Percentiles rank a stretch among this genome's conserved stretches.
phyloP scores from a whole-genome alignment of 73 alveolate genomes.

The Stentor coeruleus region DNA sequence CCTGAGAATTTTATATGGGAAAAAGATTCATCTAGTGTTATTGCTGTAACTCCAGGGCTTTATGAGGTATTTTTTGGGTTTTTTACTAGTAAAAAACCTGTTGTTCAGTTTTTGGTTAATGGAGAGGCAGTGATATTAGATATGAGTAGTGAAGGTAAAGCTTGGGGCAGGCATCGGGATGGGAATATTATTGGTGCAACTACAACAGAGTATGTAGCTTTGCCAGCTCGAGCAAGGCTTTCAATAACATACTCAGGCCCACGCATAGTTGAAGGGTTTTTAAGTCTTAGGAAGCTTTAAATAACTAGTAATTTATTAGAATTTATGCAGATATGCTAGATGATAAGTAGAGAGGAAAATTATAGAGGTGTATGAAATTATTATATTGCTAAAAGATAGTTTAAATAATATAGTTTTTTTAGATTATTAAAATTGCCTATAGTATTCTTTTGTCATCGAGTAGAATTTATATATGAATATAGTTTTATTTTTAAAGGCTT shows the following conservation, averaged over 20 bases:
- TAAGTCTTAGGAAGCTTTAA: conserved; percentile 40
- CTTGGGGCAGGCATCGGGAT: conserved; percentile 80
- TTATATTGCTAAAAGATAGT: too few species aligned
- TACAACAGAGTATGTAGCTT: conserved; percentile 82
- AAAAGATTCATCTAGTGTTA: conserved; percentile 72
- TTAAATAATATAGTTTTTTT: too few species aligned
- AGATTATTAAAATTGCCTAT: too few species aligned
- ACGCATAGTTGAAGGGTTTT: conserved; percentile 56
- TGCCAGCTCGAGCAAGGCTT: conserved; percentile 96
- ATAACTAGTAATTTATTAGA: too few species aligned
- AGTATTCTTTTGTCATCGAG: too few species aligned
- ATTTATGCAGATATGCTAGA: too few species aligned
- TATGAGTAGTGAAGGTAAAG: conserved; percentile 73
- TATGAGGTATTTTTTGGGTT: conserved; percentile 75
- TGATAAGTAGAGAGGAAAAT: too few species aligned
- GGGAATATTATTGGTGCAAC: conserved; percentile 89
- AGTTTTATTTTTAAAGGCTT: too few species aligned
- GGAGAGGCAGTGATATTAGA: conserved; percentile 77
- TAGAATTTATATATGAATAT: too few species aligned
- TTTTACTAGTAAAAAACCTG: conserved; percentile 61
- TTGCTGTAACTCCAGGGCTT: conserved; percentile 85
- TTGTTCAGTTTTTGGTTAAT: conserved; percentile 64
- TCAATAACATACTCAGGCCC: conserved; percentile 86
- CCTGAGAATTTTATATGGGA: conserved; percentile 95
- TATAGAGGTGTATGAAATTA: too few species aligned